These are phyloP conservation scores for Leccinum aurantiacum DNA, from an alignment of 768 basidiomycete species.

Conservation along the genomic window DNA sequence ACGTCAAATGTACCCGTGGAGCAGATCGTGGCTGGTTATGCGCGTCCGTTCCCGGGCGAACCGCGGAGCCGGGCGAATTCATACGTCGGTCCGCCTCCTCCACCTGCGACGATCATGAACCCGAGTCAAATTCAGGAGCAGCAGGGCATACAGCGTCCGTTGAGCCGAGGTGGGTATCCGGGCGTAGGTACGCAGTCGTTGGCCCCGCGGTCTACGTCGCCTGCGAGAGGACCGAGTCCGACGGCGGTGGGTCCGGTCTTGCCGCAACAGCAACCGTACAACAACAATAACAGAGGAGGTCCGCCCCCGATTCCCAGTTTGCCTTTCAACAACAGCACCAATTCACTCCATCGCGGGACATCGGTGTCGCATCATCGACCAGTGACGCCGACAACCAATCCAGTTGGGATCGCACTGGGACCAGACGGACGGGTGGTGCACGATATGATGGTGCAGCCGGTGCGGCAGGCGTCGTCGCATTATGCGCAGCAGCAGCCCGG, in stretches of 20 bases:
- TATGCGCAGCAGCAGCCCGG: slow-evolving; percentile 8
- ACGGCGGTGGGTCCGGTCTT: background rate
- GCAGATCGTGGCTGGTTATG: slow-evolving; percentile 73
- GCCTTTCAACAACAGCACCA: slow-evolving; percentile 7
- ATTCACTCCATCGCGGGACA: slow-evolving; percentile 11
- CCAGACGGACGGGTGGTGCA: slow-evolving; percentile 76
- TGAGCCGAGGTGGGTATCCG: slow-evolving; percentile 66
- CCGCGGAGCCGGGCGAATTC: slow-evolving; percentile 57
- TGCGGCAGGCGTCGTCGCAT: slow-evolving; percentile 9
- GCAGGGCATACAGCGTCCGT: slow-evolving; percentile 48
- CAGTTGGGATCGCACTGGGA: slow-evolving; percentile 82
- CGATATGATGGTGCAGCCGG: slow-evolving; percentile 63
- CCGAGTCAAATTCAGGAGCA: slow-evolving; percentile 25
- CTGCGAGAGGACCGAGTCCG: slow-evolving; percentile 34
- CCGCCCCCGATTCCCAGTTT: background rate
- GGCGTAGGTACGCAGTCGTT: slow-evolving; percentile 79
- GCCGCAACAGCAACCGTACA: slow-evolving; percentile 3
- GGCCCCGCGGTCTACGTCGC: slow-evolving; percentile 65
- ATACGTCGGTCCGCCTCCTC: slow-evolving; percentile 33
- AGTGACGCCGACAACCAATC: slow-evolving; percentile 65
- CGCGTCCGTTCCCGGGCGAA: slow-evolving; percentile 88
- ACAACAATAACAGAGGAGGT: slow-evolving; percentile 8
- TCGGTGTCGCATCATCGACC: slow-evolving; percentile 41
- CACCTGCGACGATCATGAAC: slow-evolving; percentile 6
- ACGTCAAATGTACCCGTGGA: slow-evolving; percentile 57